These are phyloP conservation scores for Nicotiana tomentosiformis DNA, from an alignment of 257 asterid genomes.

Conservation along the genomic window DNA sequence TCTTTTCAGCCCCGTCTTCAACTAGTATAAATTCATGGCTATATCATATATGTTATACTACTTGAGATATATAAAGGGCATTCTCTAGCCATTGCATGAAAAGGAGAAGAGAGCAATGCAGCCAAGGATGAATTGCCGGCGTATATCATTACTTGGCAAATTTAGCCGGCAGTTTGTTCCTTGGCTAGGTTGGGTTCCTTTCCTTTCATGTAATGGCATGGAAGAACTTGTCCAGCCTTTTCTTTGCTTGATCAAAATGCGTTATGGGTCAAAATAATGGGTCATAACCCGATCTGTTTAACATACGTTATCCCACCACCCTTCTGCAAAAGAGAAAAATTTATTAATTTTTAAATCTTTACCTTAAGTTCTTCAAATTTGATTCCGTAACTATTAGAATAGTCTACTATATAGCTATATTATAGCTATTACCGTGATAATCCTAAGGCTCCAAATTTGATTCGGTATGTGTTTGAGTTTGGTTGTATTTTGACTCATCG, in stretches of 20 bases:
- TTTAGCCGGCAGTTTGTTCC: not conserved
- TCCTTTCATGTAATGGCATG: not conserved
- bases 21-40: not conserved
- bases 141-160: not conserved
- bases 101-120: constrained; percentile 2
- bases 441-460: not conserved
- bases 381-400: no score
- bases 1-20: not conserved
- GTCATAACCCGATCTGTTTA: no score
- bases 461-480: no score
- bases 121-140: constrained; percentile 6
- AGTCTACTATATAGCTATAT: no score
- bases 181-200: not conserved
- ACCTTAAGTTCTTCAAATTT: no score
- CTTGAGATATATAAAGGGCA: not conserved
- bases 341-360: no score
- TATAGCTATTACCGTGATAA: not conserved
- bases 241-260: not conserved
- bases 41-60: not conserved
- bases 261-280: not conserved
- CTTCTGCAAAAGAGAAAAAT: no score
- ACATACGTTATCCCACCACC: no score
- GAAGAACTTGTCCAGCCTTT: not conserved
- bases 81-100: not conserved
- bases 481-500: no score